These are phyloP conservation scores for Rhodotorula toruloides DNA, from an alignment of 768 basidiomycete species.

Conservation along the genomic window DNA sequence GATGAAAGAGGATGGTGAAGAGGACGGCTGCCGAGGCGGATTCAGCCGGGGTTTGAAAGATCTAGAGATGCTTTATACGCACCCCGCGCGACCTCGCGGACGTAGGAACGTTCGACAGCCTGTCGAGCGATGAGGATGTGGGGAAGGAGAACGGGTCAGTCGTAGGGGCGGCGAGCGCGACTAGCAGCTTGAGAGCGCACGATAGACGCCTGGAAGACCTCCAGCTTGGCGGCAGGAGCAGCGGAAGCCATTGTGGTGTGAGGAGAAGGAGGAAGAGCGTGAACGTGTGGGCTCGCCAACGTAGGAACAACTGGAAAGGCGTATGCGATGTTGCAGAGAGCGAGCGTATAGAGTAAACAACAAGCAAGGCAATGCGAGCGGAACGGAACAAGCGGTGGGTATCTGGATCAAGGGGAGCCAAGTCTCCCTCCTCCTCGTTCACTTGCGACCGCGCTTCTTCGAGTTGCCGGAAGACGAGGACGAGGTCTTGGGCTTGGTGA, in stretches of 20 bases:
- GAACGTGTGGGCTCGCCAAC: too few relatives aligned
- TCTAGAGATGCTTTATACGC: not conserved
- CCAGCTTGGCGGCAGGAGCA: not conserved
- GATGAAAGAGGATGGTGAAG: conserved; percentile 24
- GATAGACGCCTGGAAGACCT: conserved; percentile 17
- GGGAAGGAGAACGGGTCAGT: not conserved
- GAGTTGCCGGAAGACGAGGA: too few relatives aligned
- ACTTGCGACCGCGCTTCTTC: too few relatives aligned
- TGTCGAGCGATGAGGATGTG: not conserved
- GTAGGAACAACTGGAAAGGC: too few relatives aligned
- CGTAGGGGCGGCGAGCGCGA: not conserved
- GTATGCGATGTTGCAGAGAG: too few relatives aligned
- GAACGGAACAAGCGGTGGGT: too few relatives aligned
- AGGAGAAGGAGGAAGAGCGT: not conserved
- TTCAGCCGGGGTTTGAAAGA: too few relatives aligned
- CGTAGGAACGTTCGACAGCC: conserved; percentile 6
- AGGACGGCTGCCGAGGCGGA: conserved; percentile 5
- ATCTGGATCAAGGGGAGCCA: too few relatives aligned
- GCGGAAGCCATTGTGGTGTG: not conserved
- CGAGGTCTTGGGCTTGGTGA: too few relatives aligned
- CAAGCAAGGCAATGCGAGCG: too few relatives aligned
- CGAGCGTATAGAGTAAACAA: too few relatives aligned
- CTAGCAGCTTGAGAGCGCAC: not conserved
- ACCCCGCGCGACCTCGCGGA: conserved; percentile 9
- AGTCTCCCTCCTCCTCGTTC: too few relatives aligned